phyloP scores from a whole-genome alignment of 1,284 basidiomycete genomes.

The Neolentinus lepideus region DNA sequence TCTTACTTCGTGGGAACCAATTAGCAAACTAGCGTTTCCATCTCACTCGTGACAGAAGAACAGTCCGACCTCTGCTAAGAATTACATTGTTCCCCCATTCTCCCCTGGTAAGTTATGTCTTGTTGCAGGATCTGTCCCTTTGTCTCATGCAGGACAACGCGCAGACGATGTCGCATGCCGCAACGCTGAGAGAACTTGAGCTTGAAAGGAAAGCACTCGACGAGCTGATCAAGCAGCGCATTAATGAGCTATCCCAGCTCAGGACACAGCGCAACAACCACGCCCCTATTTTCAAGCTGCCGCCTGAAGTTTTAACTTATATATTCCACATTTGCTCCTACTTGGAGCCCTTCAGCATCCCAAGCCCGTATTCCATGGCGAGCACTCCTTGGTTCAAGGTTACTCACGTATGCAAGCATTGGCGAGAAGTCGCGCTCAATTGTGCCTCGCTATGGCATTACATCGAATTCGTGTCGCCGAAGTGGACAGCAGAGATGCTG shows the following conservation, averaged over 20 bases:
- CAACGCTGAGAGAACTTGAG: background rate
- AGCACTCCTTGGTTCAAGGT: background rate
- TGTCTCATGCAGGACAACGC: background rate
- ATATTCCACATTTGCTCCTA: background rate
- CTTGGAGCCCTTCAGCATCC: background rate
- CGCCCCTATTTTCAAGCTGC: background rate
- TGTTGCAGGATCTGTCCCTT: background rate
- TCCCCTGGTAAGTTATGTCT: background rate
- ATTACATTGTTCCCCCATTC: background rate
- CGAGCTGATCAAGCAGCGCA: background rate
- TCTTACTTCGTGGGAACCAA: background rate
- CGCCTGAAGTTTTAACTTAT: background rate
- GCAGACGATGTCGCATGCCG: background rate
- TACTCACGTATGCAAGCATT: background rate
- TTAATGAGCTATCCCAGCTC: background rate
- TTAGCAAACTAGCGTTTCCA: background rate
- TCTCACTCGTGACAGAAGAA: background rate
- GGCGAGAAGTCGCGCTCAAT: background rate
- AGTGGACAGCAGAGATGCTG: constrained; percentile 1
- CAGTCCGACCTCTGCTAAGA: no score
- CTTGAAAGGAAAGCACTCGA: background rate
- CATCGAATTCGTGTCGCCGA: background rate
- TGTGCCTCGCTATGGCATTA: background rate
- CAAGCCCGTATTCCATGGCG: background rate
- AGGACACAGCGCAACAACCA: background rate